These are phyloP conservation scores for Acacia pycnantha DNA, from an alignment of 331 rosid species.

Conservation along the genomic window DNA sequence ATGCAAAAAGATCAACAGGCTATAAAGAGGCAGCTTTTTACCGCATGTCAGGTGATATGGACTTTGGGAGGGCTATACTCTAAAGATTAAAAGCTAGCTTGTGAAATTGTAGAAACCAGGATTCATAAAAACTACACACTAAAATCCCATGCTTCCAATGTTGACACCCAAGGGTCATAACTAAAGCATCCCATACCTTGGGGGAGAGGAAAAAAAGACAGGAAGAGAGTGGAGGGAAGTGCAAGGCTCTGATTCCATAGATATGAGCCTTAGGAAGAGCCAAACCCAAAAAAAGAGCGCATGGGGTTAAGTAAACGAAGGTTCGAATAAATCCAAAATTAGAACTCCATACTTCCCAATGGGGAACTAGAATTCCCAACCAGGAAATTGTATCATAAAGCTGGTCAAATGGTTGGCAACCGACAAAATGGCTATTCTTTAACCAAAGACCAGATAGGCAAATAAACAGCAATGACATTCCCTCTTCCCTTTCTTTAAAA, in stretches of 20 bases:
- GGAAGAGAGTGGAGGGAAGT: neutral
- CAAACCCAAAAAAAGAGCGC: neutral
- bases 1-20: neutral
- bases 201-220: neutral
- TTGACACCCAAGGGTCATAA: neutral
- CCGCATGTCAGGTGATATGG: neutral
- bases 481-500: neutral
- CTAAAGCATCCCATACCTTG: neutral
- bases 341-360: neutral
- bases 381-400: neutral
- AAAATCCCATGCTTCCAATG: neutral
- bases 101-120: neutral
- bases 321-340: neutral
- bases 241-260: neutral
- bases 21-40: slow-evolving; percentile 3
- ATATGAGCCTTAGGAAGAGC: neutral
- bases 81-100: neutral
- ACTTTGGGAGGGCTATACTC: neutral
- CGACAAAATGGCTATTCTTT: neutral
- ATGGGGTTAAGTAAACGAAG: neutral
- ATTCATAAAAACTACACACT: neutral
- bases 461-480: neutral
- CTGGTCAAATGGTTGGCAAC: neutral
- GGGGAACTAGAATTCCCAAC: neutral
- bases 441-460: slow-evolving; percentile 7